Percentiles rank a stretch among this genome's conserved stretches.
Conservation (phyloP, 2,329 filamentous ascomycete genomes). For the Scedosporium minutisporum region DNA sequence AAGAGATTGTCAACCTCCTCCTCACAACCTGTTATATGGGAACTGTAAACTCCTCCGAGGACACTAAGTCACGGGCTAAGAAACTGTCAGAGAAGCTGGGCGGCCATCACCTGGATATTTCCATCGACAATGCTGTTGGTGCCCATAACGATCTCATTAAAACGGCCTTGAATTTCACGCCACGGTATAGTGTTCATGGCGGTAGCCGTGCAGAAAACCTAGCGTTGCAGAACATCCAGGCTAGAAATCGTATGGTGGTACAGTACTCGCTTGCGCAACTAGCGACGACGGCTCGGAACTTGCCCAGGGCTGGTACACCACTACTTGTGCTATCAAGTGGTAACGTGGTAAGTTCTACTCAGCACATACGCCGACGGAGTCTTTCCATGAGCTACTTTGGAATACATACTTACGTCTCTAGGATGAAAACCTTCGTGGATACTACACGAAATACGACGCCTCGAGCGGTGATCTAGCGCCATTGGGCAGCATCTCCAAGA, state of each 20-base stretch:
- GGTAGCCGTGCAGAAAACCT: constrained; percentile 49
- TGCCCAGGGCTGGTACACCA: constrained; percentile 40
- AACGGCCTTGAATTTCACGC: constrained; percentile 18
- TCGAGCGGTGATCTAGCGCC: constrained; percentile 43
- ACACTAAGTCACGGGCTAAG: constrained; percentile 52
- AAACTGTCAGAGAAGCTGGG: constrained; percentile 54
- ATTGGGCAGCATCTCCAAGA: constrained; percentile 46
- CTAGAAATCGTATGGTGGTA: constrained; percentile 53
- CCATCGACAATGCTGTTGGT: constrained; percentile 61
- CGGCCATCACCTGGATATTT: constrained; percentile 60
- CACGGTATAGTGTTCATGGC: constrained; percentile 44
- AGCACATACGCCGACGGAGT: not conserved
- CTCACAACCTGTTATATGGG: constrained; percentile 46
- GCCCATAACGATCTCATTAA: constrained; percentile 31
- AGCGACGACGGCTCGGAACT: constrained; percentile 46
- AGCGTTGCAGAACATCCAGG: constrained; percentile 60
- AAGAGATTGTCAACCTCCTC: constrained; percentile 42
- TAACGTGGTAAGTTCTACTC: constrained; percentile 35
- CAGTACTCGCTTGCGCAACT: constrained; percentile 55
- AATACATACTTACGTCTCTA: not conserved
- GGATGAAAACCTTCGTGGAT: constrained; percentile 33
- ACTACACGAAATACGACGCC: constrained; percentile 36
- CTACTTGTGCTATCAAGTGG: constrained; percentile 53
- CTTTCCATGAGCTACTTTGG: not conserved
- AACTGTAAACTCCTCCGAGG: constrained; percentile 46